These are phyloP conservation scores for Hanseniaspora jakobsenii DNA, from an alignment of 805 yeast species.

Conservation along the genomic window DNA sequence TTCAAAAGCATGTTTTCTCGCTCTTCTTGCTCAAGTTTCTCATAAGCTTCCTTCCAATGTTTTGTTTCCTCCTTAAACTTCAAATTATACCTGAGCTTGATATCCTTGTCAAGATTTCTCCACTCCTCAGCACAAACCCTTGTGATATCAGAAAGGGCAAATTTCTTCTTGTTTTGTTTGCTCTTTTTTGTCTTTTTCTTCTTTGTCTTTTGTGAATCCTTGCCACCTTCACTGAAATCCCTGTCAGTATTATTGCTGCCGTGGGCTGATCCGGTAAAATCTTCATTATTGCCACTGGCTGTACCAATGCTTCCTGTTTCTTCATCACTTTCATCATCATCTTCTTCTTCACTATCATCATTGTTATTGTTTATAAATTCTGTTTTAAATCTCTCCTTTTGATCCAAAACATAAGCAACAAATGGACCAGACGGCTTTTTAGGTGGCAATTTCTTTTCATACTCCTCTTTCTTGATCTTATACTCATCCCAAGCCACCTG, in stretches of 20 bases:
- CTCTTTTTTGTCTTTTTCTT: too few species aligned
- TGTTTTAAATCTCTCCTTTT: constrained; percentile 26
- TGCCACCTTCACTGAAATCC: too few species aligned
- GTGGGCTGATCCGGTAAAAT: too few species aligned
- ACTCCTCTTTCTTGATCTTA: constrained; percentile 28
- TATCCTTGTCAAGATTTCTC: constrained; percentile 8
- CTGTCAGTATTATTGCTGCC: too few species aligned
- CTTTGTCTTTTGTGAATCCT: too few species aligned
- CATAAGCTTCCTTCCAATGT: constrained; percentile 29
- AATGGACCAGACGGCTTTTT: constrained; percentile 32
- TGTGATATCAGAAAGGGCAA: constrained; percentile 27
- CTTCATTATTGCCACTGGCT: not conserved
- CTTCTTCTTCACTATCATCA: constrained; percentile 20
- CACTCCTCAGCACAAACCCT: constrained; percentile 22
- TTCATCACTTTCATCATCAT: constrained; percentile 13
- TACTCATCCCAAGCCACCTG: constrained; percentile 29
- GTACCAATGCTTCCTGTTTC: not conserved
- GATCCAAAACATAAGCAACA: constrained; percentile 28
- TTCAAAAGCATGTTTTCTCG: not conserved
- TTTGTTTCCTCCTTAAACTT: constrained; percentile 29
- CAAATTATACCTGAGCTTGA: constrained; percentile 22
- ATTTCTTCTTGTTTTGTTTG: not conserved
- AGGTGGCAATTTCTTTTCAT: constrained; percentile 29
- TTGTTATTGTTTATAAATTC: constrained; percentile 23
- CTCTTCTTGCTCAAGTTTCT: constrained; percentile 7